Base-by-base conservation (phyloP, 345 rosid species). In the Adansonia digitata region DNA sequence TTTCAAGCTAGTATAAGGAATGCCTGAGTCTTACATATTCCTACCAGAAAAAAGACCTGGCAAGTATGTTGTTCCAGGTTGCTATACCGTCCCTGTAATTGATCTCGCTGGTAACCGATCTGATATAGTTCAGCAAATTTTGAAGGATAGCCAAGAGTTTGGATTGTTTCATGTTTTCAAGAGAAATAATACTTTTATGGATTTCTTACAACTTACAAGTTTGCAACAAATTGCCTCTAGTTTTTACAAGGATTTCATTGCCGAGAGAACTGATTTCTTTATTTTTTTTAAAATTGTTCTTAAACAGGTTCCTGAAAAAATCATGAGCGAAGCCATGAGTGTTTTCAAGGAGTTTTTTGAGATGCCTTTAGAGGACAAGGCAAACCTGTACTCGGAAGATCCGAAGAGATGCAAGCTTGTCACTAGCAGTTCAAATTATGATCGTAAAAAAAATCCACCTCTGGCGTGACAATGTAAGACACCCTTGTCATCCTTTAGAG, bases 91-190 rank as follows among this genome's bases (percentile, higher is more conserved):
- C 40, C 81, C 81, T 0, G 73, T 64, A 3, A 31, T 81, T 39
- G 73, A 77, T 74, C 74, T 77, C 11, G 31, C 17, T 24, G 14
- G 14, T 31, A 26, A 22, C 35, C 60, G 48, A 67, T 18, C 67
- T 10, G 52, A 72, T 7, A 42, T 53, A 6, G n/a, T 77, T 29
- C 77, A 60, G 1, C 67, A 73, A 34, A 76, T 80, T 14, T 1
- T 68, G 67, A 10, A 67, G 43, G 80, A 75, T 18, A 14, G 72
- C 80, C 73, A 72, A 61, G 78, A 73, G 66, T 73, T 73, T 2
- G 80, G 83, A 20, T 60, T 77, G 31, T 80, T 80, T 31, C 74
- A 71, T 77, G 82, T 37, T n/a, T n/a, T n/a, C n/a, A n/a, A n/a
- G 34, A 31, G 34, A 31, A 31, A 31, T 31, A 31, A 31, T n/a